phyloP scores from a whole-genome alignment of 257 asterid species.

The Voacanga thouarsii region DNA sequence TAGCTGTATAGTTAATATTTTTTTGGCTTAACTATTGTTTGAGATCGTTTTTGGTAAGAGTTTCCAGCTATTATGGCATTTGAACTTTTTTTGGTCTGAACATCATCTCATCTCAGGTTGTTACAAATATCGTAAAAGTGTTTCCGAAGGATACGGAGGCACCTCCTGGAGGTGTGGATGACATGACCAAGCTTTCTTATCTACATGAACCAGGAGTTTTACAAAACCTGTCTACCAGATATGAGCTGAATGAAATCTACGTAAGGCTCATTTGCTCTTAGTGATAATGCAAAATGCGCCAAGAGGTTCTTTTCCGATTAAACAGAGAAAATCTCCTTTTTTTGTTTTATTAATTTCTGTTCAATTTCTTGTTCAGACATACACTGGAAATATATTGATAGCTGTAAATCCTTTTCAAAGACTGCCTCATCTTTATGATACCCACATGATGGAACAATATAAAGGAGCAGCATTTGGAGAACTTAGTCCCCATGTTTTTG shows the following conservation, averaged over 20 bases:
- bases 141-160: slow-evolving; percentile 95
- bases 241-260: slow-evolving; percentile 96
- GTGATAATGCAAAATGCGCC: slow-evolving; percentile 6
- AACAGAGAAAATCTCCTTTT: neutral
- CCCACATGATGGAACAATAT: slow-evolving; percentile 99
- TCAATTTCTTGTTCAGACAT: slow-evolving; percentile 60
- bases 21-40: neutral
- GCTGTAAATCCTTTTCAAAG: slow-evolving; percentile 98
- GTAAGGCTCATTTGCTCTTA: slow-evolving; percentile 44
- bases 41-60: neutral
- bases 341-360: slow-evolving; percentile 2
- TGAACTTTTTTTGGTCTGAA: neutral
- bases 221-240: slow-evolving; percentile 90
- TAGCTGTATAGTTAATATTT: neutral
- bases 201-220: slow-evolving; percentile 99
- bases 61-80: neutral
- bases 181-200: slow-evolving; percentile 99
- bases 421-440: slow-evolving; percentile 94
- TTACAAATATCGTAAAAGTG: slow-evolving; percentile 69
- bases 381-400: slow-evolving; percentile 95
- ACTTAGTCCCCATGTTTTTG: slow-evolving; percentile 99
- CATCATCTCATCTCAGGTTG: slow-evolving; percentile 54
- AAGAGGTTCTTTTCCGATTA: neutral
- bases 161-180: slow-evolving; percentile 98
- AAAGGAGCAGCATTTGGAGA: slow-evolving; percentile 98